These are phyloP conservation scores for Artomyces pyxidatus DNA, from an alignment of 768 basidiomycete genomes.

Conservation along the genomic window DNA sequence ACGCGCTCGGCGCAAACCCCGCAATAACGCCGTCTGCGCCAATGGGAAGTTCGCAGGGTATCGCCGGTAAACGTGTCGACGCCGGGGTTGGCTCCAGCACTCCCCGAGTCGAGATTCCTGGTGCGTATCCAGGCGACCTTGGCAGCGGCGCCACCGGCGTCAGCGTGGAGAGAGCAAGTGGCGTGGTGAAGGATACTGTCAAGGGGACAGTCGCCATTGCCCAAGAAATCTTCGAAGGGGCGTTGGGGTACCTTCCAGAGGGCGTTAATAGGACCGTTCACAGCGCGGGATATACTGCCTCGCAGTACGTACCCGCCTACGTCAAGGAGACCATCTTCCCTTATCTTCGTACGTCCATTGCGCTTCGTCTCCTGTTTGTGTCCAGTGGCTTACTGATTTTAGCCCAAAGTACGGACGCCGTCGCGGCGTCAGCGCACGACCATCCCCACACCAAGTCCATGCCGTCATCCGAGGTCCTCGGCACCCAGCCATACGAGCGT, in stretches of 20 bases:
- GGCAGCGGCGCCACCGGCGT: not conserved
- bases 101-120: not conserved
- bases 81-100: no score
- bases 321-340: slow-evolving; percentile 18
- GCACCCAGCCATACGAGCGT: not conserved
- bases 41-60: no score
- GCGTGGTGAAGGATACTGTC: not conserved
- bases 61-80: not conserved
- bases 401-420: no score
- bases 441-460: not conserved
- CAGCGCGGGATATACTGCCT: slow-evolving; percentile 11
- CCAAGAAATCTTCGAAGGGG: not conserved
- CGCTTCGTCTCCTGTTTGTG: no score
- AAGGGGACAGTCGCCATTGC: not conserved
- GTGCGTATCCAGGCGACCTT: not conserved
- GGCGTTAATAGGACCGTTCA: not conserved
- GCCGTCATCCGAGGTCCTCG: not conserved
- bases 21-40: not conserved
- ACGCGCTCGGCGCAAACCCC: not conserved
- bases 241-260: not conserved
- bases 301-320: slow-evolving; percentile 16
- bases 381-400: no score
- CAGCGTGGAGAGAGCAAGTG: not conserved
- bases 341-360: slow-evolving; percentile 17
- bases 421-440: not conserved